These are phyloP conservation scores for Radiomyces spectabilis DNA, from an alignment of 192 early-diverging fungal species.

Conservation along the genomic window DNA sequence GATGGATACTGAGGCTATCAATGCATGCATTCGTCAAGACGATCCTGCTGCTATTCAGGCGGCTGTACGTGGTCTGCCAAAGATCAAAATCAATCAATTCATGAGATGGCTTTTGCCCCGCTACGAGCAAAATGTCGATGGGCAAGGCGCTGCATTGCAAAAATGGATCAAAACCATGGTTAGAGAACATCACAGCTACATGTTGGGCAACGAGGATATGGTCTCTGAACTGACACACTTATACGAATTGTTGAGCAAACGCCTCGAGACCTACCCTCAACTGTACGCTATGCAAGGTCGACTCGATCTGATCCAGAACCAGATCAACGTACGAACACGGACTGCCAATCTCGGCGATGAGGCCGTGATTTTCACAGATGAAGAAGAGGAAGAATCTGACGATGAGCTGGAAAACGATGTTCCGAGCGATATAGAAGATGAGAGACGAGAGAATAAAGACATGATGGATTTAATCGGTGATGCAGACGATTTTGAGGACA, in stretches of 20 bases:
- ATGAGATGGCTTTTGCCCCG: constrained; percentile 34
- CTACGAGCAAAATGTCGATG: constrained; percentile 38
- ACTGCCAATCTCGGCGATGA: constrained; percentile 22
- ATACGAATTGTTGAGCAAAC: constrained; percentile 39
- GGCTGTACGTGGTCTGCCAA: constrained; percentile 41
- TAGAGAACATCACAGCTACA: constrained; percentile 38
- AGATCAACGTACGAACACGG: constrained; percentile 35
- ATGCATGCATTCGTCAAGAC: constrained; percentile 27
- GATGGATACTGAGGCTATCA: constrained; percentile 30
- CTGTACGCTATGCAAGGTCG: constrained; percentile 41
- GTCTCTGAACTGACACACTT: constrained; percentile 39
- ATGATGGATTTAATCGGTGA: no score
- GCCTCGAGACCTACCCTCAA: constrained; percentile 38
- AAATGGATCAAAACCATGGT: constrained; percentile 45
- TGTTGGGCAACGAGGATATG: constrained; percentile 46
- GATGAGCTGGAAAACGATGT: constrained; percentile 26
- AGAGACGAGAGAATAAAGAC: no score
- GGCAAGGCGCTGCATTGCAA: constrained; percentile 23
- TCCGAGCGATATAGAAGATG: constrained; percentile 1
- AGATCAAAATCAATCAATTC: constrained; percentile 37
- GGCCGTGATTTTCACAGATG: constrained; percentile 19
- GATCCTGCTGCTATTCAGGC: constrained; percentile 38
- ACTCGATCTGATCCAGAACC: constrained; percentile 40
- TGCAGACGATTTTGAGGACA: background rate
- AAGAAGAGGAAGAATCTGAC: constrained; percentile 8